These are phyloP conservation scores for Chaetomium strumarium DNA, from an alignment of 2,329 filamentous ascomycete genomes.

Conservation along the genomic window DNA sequence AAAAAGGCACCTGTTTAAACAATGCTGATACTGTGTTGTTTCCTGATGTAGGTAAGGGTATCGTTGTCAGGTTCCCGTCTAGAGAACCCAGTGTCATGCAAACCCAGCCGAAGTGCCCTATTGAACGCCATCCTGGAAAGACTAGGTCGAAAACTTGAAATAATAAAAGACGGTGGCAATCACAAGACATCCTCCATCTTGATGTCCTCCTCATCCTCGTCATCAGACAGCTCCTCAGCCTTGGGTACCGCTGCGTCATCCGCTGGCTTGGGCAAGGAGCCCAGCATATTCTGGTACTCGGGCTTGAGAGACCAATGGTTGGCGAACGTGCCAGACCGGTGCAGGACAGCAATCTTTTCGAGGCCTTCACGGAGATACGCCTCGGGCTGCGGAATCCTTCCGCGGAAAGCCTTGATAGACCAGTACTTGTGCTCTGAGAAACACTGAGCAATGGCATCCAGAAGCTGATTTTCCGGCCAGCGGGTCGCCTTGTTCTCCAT, in stretches of 20 bases:
- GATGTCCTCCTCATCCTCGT: slow-evolving; percentile 57
- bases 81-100: slow-evolving; percentile 2
- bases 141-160: neutral
- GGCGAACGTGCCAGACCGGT: slow-evolving; percentile 77
- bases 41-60: slow-evolving; percentile 12
- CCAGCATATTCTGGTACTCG: slow-evolving; percentile 45
- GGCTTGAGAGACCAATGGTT: slow-evolving; percentile 78
- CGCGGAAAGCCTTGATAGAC: slow-evolving; percentile 83
- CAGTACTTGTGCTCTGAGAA: slow-evolving; percentile 88
- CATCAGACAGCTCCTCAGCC: slow-evolving; percentile 53
- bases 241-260: slow-evolving; percentile 46
- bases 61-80: neutral
- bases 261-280: slow-evolving; percentile 40
- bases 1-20: neutral
- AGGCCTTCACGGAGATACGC: slow-evolving; percentile 84
- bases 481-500: slow-evolving; percentile 80
- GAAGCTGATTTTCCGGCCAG: slow-evolving; percentile 79
- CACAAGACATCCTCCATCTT: slow-evolving; percentile 72
- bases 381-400: slow-evolving; percentile 77
- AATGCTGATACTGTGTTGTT: neutral
- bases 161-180: neutral
- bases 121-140: slow-evolving; percentile 3
- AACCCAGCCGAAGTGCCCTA: neutral
- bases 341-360: slow-evolving; percentile 73
- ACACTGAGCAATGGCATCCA: slow-evolving; percentile 76